phyloP scores from a whole-genome alignment of 371 early-diverging fungal genomes.

The Aphelidium insulamus region DNA sequence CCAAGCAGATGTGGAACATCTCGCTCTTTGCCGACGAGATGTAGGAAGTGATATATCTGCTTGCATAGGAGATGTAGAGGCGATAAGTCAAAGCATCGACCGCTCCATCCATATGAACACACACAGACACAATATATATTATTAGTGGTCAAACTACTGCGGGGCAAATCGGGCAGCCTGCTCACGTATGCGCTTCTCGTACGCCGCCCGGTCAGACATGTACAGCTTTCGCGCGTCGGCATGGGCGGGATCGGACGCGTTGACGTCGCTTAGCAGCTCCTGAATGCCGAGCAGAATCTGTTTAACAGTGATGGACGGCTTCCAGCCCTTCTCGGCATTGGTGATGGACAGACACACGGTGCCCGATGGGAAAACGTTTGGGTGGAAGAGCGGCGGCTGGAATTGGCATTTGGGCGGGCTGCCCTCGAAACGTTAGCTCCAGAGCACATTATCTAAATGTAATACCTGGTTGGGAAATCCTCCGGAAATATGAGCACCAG shows the following conservation, averaged over 20 bases:
- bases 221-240: constrained; percentile 74
- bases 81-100: too few relatives aligned
- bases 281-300: constrained; percentile 83
- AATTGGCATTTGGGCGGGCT: constrained; percentile 79
- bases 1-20: too few relatives aligned
- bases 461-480: too few relatives aligned
- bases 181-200: constrained; percentile 47
- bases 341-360: constrained; percentile 97
- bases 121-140: too few relatives aligned
- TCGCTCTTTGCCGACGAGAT: too few relatives aligned
- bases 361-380: constrained; percentile 97
- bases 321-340: constrained; percentile 91
- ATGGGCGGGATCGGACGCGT: constrained; percentile 89
- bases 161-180: too few relatives aligned
- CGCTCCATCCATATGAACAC: too few relatives aligned
- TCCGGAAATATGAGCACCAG: constrained; percentile 73
- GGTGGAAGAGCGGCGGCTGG: constrained; percentile 84
- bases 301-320: constrained; percentile 93
- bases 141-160: too few relatives aligned
- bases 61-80: too few relatives aligned
- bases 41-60: too few relatives aligned
- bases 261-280: constrained; percentile 88
- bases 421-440: too few relatives aligned
- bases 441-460: too few relatives aligned
- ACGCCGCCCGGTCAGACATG: constrained; percentile 41